A percentile compares a stretch with the other conserved stretches of the same genome.
Evolutionary conservation across 1,284 basidiomycete species (phyloP).

Genomic region (Anthracocystis panici-leucophaei): DNA sequence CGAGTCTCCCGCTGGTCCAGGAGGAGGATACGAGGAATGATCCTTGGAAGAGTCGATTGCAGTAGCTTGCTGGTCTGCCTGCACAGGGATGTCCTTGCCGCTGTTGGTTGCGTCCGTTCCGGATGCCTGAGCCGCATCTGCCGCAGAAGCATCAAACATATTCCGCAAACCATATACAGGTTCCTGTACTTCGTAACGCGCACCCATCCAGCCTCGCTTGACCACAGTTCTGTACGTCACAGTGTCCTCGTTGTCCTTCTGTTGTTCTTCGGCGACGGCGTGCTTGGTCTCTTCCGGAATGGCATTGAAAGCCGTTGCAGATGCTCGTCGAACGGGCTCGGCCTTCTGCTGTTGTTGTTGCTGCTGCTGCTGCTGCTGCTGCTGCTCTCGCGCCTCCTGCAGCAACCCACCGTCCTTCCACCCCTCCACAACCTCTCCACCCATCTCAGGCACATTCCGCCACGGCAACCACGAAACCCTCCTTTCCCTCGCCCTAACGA

Average conservation of each 20-base stretch:
- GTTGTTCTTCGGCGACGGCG: background rate
- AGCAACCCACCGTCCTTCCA: no score
- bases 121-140: background rate
- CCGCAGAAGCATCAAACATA: constrained; percentile 7
- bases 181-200: constrained; percentile 46
- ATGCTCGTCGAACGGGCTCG: background rate
- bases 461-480: constrained; percentile 45
- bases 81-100: background rate
- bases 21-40: constrained; percentile 12
- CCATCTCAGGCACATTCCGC: constrained; percentile 16
- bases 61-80: background rate
- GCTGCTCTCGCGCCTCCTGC: no score
- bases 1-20: background rate
- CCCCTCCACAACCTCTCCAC: background rate
- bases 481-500: constrained; percentile 14
- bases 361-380: background rate
- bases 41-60: background rate
- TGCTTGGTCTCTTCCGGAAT: background rate
- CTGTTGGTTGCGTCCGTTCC: background rate
- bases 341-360: background rate
- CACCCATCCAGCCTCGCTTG: constrained; percentile 54
- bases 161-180: constrained; percentile 12
- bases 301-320: background rate
- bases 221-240: constrained; percentile 38
- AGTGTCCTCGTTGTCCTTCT: constrained; percentile 12